A percentile compares a stretch with the other conserved stretches of the same genome.
Evolutionary conservation across 768 basidiomycete genomes (phyloP).

Genomic region (Pleurotus tuber-regium): DNA sequence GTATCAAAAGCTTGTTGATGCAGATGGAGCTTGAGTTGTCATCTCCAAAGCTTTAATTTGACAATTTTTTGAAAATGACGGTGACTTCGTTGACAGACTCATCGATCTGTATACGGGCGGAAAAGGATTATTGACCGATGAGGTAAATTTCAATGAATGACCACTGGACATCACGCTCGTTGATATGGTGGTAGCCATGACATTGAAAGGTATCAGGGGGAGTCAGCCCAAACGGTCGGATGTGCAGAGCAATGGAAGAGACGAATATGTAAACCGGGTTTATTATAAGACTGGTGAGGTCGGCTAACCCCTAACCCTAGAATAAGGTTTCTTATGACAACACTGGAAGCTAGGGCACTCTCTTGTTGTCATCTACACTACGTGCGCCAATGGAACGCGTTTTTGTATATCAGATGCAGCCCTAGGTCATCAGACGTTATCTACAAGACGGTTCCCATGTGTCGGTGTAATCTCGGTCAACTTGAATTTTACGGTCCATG

Average conservation of each 20-base stretch:
- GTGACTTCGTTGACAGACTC: neutral
- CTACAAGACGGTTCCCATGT: no score
- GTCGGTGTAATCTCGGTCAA: neutral
- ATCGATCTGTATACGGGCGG: constrained; percentile 8
- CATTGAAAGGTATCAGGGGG: constrained; percentile 8
- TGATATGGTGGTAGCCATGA: neutral
- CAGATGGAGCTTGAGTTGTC: constrained; percentile 6
- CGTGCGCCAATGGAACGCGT: no score
- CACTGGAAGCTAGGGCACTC: no score
- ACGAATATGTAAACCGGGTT: no score
- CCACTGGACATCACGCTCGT: constrained; percentile 8
- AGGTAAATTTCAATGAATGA: constrained; percentile 7
- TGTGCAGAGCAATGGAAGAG: neutral
- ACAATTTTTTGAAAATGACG: constrained; percentile 1
- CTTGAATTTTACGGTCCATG: neutral
- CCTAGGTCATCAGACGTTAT: no score
- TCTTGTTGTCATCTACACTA: no score
- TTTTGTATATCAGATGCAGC: no score
- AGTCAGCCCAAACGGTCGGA: constrained; percentile 1
- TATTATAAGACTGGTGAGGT: no score
- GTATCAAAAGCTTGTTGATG: neutral
- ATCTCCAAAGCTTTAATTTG: constrained; percentile 5
- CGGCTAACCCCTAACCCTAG: neutral
- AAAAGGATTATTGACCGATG: constrained; percentile 3
- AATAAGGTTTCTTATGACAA: neutral